Evolutionary conservation across 2,329 filamentous ascomycete species (phyloP), one percentile per base, ranked within the genome.

Genomic region (Neofusicoccum ribis): DNA sequence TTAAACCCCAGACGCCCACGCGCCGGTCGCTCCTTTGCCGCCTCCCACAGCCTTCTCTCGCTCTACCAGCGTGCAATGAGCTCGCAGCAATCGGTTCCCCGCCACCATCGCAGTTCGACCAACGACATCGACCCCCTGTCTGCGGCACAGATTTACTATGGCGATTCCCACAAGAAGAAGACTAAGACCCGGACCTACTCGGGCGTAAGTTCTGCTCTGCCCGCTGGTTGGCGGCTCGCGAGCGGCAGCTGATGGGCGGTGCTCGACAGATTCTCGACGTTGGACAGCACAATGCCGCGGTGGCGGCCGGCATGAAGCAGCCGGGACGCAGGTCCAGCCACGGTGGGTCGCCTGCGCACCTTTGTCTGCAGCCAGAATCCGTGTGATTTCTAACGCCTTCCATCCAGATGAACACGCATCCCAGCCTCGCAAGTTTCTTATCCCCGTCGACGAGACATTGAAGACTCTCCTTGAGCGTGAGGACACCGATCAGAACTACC

Each of bases 401-500:
- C 12, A 5, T 17, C 5, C 34, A 95, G 93, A 97, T 81, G 92
- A 93, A 77, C 82, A 83, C 54, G 86, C 88, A 39, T 81, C 86
- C 58, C 83, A 87, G 56, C 87, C 90, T 65, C 91, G 92, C 67
- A 90, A 89, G 70, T 97, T 96, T 78, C 85, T 96, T 43, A 88
- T 98, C 76, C 87, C 95, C 71, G 93, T 98, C 72, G 90, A 96
- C 56, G 83, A 87, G 23, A 97, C 93, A 0, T 84, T 97, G 65
- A 85, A 93, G 73, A 89, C 86, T 66, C 84, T 99, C 50, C 84
- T 92, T 67, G 87, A 88, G 43, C 90, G 94, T 70, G 95, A 99
- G 78, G 95, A 99, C 74, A 96, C 93, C 36, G 93, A 99, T 78
- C 84, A 87, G 65, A 97, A 99, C 78, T 91, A 60, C 84, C 93